Percentiles rank a stretch among this genome's conserved stretches.
Conservation (phyloP, 208 protist species). For the Herpetomonas samuelpessoai region DNA sequence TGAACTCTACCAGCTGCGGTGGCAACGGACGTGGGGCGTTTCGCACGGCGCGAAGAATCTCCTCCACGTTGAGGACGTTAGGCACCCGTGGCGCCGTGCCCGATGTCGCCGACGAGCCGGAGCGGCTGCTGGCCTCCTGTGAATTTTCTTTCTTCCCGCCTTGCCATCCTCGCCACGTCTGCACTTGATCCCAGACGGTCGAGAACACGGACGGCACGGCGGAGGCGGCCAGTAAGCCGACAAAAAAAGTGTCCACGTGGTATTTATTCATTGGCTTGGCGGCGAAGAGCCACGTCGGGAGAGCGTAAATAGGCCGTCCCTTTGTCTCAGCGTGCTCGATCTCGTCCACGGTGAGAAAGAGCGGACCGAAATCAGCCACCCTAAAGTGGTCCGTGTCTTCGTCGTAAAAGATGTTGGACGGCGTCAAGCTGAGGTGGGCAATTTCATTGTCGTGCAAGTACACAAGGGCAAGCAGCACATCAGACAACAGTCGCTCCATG, state of each 20-base stretch:
- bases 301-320: constrained; percentile 32
- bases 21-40: constrained; percentile 17
- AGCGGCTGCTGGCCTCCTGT: constrained; percentile 1
- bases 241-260: constrained; percentile 63
- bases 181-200: constrained; percentile 36
- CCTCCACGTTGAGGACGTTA: constrained; percentile 25
- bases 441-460: constrained; percentile 71
- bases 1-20: constrained; percentile 44
- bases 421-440: constrained; percentile 49
- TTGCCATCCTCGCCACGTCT: neutral
- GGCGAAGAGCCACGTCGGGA: constrained; percentile 46
- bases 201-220: constrained; percentile 41
- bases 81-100: too few relatives aligned
- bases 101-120: too few relatives aligned
- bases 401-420: constrained; percentile 75
- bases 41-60: constrained; percentile 27
- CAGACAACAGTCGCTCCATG: constrained; percentile 45
- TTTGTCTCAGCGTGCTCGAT: constrained; percentile 23
- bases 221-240: constrained; percentile 72
- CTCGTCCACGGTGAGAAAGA: constrained; percentile 62
- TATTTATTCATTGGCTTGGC: constrained; percentile 20
- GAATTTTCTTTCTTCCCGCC: neutral
- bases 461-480: constrained; percentile 60
- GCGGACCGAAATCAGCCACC: constrained; percentile 69
- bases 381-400: constrained; percentile 33